Conservation (phyloP, 2,329 filamentous ascomycete genomes). For the Phoma sp. region DNA sequence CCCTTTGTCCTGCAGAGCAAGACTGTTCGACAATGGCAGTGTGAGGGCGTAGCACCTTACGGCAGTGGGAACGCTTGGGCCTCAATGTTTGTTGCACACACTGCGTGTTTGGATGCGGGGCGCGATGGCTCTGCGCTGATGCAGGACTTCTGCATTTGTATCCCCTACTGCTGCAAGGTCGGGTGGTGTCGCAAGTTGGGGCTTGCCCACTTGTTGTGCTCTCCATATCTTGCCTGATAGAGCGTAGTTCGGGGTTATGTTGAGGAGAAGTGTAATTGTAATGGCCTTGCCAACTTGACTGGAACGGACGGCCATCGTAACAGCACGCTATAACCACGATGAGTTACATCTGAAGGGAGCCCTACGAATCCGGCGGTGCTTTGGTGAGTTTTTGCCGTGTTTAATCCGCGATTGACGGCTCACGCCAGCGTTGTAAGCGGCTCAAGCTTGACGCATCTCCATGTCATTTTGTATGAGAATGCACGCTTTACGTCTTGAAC, state of each 20-base stretch:
- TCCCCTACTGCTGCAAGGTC: conserved; percentile 29
- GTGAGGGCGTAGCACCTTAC: conserved; percentile 6
- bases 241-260: conserved; percentile 2
- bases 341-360: too few species aligned
- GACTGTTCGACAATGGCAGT: conserved; percentile 18
- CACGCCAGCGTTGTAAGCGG: conserved; percentile 7
- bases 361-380: not conserved
- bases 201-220: conserved; percentile 13
- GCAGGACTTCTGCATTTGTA: conserved; percentile 22
- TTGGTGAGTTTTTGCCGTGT: not conserved
- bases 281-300: not conserved
- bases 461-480: conserved; percentile 21
- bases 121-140: conserved; percentile 22
- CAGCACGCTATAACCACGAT: too few species aligned
- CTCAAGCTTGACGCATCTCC: conserved; percentile 22
- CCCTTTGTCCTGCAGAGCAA: conserved; percentile 20
- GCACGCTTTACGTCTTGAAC: conserved; percentile 27
- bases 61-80: conserved; percentile 14
- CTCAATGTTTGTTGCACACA: conserved; percentile 22
- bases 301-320: not conserved
- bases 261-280: not conserved
- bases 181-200: conserved; percentile 14
- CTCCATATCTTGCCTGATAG: conserved; percentile 12
- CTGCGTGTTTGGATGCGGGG: conserved; percentile 31
- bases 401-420: conserved; percentile 6